Evolutionary conservation across 2,329 filamentous ascomycete species (phyloP).

Genomic region (Paramyrothecium sp.): DNA sequence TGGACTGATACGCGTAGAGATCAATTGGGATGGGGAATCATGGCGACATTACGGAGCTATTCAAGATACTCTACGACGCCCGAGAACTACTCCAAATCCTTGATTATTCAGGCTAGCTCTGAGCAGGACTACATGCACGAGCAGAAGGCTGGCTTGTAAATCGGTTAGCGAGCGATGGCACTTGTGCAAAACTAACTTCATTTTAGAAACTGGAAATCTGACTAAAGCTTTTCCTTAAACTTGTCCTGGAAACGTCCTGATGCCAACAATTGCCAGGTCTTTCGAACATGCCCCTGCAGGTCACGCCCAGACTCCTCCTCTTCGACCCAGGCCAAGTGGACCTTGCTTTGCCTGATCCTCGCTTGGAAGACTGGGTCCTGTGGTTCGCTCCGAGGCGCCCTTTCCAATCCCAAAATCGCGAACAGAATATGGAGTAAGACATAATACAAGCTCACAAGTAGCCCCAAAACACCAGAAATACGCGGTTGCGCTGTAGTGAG

Average conservation of each 20-base stretch:
- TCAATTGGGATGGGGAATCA: too few species aligned
- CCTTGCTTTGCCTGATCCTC: not conserved
- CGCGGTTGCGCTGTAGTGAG: not conserved
- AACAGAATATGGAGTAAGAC: not conserved
- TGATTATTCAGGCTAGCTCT: too few species aligned
- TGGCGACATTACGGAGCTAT: too few species aligned
- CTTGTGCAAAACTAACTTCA: too few species aligned
- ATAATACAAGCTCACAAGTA: not conserved
- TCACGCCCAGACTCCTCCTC: not conserved
- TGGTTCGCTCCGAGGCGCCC: not conserved
- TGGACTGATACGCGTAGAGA: too few species aligned
- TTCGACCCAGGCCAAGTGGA: not conserved
- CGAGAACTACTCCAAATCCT: too few species aligned
- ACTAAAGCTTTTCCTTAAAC: not conserved
- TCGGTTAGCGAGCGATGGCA: too few species aligned
- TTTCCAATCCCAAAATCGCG: not conserved
- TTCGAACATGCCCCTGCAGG: not conserved
- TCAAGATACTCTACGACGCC: too few species aligned
- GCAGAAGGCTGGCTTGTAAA: too few species aligned
- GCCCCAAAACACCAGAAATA: not conserved
- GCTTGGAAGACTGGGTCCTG: not conserved
- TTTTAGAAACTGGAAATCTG: not conserved
- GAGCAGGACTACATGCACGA: too few species aligned
- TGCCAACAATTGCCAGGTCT: not conserved
- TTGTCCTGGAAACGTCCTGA: not conserved